Percentiles rank a stretch among this genome's conserved stretches.
phyloP scores from a whole-genome alignment of 2,329 filamentous ascomycete genomes.

The Ophiobolus disseminans region DNA sequence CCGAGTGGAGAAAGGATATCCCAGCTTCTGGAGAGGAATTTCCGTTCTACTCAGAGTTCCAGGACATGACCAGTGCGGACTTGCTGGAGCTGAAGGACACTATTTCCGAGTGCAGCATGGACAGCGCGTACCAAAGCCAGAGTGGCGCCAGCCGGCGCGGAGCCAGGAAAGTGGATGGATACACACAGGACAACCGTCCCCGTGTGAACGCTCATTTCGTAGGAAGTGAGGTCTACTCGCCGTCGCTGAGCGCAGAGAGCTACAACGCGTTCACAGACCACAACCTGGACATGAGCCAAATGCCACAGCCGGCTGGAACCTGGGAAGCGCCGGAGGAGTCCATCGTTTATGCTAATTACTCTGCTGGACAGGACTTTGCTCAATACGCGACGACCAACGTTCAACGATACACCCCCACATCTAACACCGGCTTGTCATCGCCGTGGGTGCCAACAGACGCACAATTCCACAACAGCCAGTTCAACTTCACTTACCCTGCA shows the following conservation, averaged over 20 bases:
- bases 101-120: constrained; percentile 52
- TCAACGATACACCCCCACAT: constrained; percentile 30
- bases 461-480: constrained; percentile 37
- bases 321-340: constrained; percentile 41
- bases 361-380: constrained; percentile 45
- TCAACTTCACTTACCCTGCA: constrained; percentile 34
- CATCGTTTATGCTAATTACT: constrained; percentile 48
- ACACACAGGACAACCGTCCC: constrained; percentile 39
- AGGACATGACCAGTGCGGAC: constrained; percentile 46
- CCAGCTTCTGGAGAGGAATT: constrained; percentile 45
- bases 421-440: constrained; percentile 23
- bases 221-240: constrained; percentile 44
- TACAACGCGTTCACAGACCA: constrained; percentile 41
- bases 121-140: constrained; percentile 52
- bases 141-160: constrained; percentile 45
- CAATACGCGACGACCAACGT: constrained; percentile 36
- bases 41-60: constrained; percentile 43
- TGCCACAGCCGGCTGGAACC: constrained; percentile 40
- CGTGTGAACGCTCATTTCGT: constrained; percentile 40
- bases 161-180: constrained; percentile 34
- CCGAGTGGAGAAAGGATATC: constrained; percentile 52
- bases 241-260: constrained; percentile 46
- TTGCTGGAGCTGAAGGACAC: constrained; percentile 46
- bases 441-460: constrained; percentile 35
- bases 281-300: constrained; percentile 43